Evolutionary conservation across 208 protist genomes (phyloP).

Genomic region (Leishmania major): DNA sequence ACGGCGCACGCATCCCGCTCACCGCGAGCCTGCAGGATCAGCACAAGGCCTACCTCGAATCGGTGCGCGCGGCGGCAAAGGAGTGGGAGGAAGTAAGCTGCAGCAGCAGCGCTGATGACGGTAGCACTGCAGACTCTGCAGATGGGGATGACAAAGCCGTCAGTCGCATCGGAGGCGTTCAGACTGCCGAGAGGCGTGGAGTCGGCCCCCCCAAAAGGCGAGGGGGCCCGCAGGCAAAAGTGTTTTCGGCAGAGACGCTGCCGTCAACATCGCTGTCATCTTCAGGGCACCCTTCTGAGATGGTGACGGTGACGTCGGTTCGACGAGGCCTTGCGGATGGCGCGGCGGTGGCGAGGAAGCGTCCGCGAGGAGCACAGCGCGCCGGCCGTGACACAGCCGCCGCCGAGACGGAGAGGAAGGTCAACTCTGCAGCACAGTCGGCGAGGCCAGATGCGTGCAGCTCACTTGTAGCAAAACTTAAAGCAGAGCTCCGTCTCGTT

Average conservation of each 20-base stretch:
- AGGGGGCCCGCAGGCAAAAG: neutral
- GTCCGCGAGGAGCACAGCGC: neutral
- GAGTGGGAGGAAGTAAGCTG: neutral
- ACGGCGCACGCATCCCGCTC: slow-evolving; percentile 12
- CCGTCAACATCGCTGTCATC: neutral
- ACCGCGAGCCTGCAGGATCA: slow-evolving; percentile 30
- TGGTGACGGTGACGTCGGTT: neutral
- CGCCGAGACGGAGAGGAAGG: neutral
- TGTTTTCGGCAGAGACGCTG: neutral
- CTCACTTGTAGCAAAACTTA: slow-evolving; percentile 8
- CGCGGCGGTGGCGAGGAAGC: neutral
- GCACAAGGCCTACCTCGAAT: slow-evolving; percentile 34
- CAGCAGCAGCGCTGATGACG: neutral
- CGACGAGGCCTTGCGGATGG: neutral
- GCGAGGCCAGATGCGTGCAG: neutral
- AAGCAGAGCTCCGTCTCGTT: slow-evolving; percentile 21
- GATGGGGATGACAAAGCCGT: slow-evolving; percentile 1
- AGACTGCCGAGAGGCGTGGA: neutral
- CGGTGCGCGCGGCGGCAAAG: neutral
- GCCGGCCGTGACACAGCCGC: neutral
- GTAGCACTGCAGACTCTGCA: neutral
- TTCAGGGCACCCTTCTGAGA: neutral
- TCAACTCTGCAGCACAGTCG: neutral
- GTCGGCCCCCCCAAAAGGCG: neutral
- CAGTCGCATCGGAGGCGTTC: neutral